Evolutionary conservation across 1,284 basidiomycete species (phyloP), one percentile per base, ranked within the genome.

Genomic region (Malassezia sp.): DNA sequence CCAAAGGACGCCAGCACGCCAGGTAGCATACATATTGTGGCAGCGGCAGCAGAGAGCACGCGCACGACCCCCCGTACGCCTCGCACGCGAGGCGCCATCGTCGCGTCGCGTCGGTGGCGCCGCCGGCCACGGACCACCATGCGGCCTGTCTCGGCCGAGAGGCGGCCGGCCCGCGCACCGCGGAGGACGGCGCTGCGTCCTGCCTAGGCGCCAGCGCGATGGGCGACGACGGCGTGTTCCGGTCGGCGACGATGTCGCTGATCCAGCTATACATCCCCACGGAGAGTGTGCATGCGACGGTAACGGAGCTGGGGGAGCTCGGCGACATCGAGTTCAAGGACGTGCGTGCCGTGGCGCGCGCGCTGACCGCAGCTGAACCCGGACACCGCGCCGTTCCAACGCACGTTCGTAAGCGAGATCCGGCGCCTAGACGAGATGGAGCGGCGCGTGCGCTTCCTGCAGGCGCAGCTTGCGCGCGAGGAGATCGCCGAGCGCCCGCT

Each of bases 251-350:
- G 38, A 95, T 96, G 90, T 91, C 87, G 76, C 78, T 93, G 74
- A 84, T 95, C 60, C 90, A 97, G 78, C 82, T 99, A 70, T 93
- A 91, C 73, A 85, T 96, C 61, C 93, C 93, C 38, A 84, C 85
- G 38, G 93, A 97, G 77, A 87, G 93, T 45, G 88, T 90, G 20
- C 93, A 97, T 73, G 86, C 93, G 67, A 86, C 91, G 39, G 85
- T 96, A 52, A 81, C 84, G 53, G 88, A 93, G 71, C 81, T 99
- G 15, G 91, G 87, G 57, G 87, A 95, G 73, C 80, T 96, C 40
- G 88, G 90, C 45, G 80, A 91, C 71, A 84, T 97, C 26, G 88
- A 97, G 73, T 95, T 97, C 75, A 95, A 91, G 76, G 91, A 99
- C 74, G 86, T 91, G 57, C 59, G 81, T 74, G 29, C 9, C 27